Base-by-base conservation (phyloP, 1,284 basidiomycete genomes). In the Cutaneotrichosporon sp. region DNA sequence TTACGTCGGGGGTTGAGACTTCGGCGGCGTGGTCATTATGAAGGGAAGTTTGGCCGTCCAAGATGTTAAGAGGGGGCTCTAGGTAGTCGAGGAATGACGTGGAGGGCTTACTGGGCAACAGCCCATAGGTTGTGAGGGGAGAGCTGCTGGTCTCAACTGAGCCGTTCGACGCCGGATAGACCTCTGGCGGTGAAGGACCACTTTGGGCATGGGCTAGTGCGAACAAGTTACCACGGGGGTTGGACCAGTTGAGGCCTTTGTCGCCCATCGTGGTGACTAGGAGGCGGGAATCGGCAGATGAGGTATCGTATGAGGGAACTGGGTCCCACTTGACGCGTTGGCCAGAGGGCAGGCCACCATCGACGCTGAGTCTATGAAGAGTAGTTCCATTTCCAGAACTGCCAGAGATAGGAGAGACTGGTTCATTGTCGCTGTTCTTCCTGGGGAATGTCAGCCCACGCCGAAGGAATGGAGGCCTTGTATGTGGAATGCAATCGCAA, bases 81-180 rank as follows among this genome's bases (percentile, higher is more conserved):
- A 54, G 37, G 27, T 46, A 51, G 9, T 43, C 43, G 6, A 43
- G 3, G 27, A 54, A 33, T n/a, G 14, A 29, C 33, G 48, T 22
- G 12, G 47, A 24, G 17, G 14, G 22, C 17, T 31, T 44, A 11
- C 42, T 8, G 19, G 27, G 11, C 8, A 31, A 27, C 17, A 44
- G 19, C 22, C 22, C 22, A 22, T 41, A 41, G 2, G 2, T 6
- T 1, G 17, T 12, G 22, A 41, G 38, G 38, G 38, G 38, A 4
- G 38, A 41, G 4, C 16, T 12, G 4, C 26, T 20, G 22, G 24
- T 41, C 24, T 41, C 38, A 9, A 31, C 29, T 31, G 38, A 41
- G 24, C 38, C 38, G 5, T 41, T 41, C 3, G 38, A 41, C 12
- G 38, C 24, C 12, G 38, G 14, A 22, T 41, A 41, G 16, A 25